Evolutionary conservation across 768 basidiomycete species (phyloP).

Genomic region (Peribolospora kevripleyi): DNA sequence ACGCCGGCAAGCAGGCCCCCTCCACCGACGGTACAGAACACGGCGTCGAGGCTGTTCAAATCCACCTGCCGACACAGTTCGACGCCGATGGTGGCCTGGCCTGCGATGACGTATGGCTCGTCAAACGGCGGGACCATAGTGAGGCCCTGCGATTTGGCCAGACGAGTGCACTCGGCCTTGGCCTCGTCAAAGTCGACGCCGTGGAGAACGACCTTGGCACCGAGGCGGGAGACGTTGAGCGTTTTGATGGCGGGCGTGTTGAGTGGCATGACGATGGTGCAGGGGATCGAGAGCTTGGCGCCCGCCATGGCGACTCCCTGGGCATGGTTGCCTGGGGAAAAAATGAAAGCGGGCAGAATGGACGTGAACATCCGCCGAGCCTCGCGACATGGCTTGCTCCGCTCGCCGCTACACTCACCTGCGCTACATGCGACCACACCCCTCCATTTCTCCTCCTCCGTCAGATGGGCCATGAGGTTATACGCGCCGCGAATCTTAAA

Average conservation of each 20-base stretch:
- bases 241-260: conserved; percentile 93
- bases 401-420: conserved; percentile 37
- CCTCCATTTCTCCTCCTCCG: conserved; percentile 78
- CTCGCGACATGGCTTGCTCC: background rate
- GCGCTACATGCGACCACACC: conserved; percentile 96
- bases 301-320: conserved; percentile 97
- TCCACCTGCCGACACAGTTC: conserved; percentile 81
- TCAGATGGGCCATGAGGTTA: conserved; percentile 84
- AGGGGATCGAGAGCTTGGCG: conserved; percentile 58
- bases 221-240: conserved; percentile 75
- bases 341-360: background rate
- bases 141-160: conserved; percentile 49
- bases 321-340: conserved; percentile 66
- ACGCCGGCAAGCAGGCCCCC: conserved; percentile 84
- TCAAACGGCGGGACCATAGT: conserved; percentile 92
- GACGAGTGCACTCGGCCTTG: conserved; percentile 72
- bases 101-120: conserved; percentile 86
- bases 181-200: conserved; percentile 89
- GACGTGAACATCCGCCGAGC: background rate
- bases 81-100: conserved; percentile 84
- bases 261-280: conserved; percentile 96
- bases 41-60: conserved; percentile 43
- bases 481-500: conserved; percentile 98
- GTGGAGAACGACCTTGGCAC: conserved; percentile 79
- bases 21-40: conserved; percentile 82